phyloP scores from a whole-genome alignment of 202 grass and related monocot genomes.

The Brachypodium distachyon region DNA sequence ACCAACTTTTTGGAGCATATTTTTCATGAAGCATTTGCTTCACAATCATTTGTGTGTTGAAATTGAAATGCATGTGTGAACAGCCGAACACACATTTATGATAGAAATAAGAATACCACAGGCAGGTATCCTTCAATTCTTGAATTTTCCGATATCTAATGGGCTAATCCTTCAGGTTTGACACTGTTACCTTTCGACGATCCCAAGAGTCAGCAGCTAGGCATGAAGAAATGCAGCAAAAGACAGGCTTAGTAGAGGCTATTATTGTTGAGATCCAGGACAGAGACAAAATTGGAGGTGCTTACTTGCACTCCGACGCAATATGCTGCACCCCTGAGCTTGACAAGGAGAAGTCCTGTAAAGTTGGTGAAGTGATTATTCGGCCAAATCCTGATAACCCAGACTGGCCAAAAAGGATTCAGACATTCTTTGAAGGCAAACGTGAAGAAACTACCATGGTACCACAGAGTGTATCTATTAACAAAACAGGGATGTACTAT shows the following conservation, averaged over 20 bases:
- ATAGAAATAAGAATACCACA: background rate
- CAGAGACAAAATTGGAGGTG: slow-evolving; percentile 93
- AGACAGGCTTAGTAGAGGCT: slow-evolving; percentile 89
- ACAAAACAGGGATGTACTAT: slow-evolving; percentile 96
- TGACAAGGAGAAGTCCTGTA: slow-evolving; percentile 58
- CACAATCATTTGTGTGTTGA: background rate
- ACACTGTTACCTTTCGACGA: slow-evolving; percentile 65
- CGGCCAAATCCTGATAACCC: slow-evolving; percentile 73
- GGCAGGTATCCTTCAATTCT: background rate
- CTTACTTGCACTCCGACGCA: slow-evolving; percentile 71
- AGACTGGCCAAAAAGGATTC: slow-evolving; percentile 81
- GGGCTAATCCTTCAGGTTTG: slow-evolving; percentile 63
- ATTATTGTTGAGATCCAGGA: slow-evolving; percentile 97
- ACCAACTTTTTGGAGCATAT: background rate
- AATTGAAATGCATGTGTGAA: background rate
- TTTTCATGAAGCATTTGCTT: slow-evolving; percentile 14
- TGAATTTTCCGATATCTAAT: slow-evolving; percentile 2
- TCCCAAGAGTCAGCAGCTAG: slow-evolving; percentile 51
- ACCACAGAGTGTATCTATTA: slow-evolving; percentile 54
- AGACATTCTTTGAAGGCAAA: slow-evolving; percentile 84
- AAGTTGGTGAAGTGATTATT: slow-evolving; percentile 92
- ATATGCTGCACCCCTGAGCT: slow-evolving; percentile 91
- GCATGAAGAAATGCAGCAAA: slow-evolving; percentile 88
- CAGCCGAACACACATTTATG: background rate
- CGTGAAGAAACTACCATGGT: slow-evolving; percentile 60